Conservation (phyloP, 176 grass and related monocot genomes). For the maize (Zea mays) region DNA sequence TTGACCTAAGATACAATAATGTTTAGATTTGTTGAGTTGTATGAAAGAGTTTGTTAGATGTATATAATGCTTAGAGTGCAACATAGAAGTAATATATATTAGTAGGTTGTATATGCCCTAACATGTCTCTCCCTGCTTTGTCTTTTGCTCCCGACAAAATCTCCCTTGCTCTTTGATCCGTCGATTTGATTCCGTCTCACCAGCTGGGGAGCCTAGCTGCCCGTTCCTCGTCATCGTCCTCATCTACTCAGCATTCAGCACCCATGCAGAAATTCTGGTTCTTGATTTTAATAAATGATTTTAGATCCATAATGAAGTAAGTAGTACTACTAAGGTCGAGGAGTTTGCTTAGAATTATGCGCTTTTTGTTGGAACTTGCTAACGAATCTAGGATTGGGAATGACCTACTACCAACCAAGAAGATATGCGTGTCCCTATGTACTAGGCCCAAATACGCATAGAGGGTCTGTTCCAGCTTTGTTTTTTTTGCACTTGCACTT, state of each 20-base stretch:
- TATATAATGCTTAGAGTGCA: too few species aligned
- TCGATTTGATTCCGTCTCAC: constrained; percentile 42
- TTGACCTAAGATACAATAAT: too few species aligned
- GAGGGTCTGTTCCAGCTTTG: background rate
- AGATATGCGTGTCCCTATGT: constrained; percentile 52
- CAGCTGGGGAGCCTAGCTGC: background rate
- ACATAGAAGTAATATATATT: too few species aligned
- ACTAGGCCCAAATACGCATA: background rate
- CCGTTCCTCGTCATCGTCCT: constrained; percentile 21
- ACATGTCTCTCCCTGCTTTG: constrained; percentile 9
- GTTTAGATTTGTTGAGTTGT: too few species aligned
- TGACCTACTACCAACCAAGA: constrained; percentile 35
- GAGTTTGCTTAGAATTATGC: constrained; percentile 42
- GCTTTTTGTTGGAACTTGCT: constrained; percentile 63
- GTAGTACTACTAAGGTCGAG: background rate
- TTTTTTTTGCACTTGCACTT: background rate
- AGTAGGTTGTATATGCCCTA: too few species aligned
- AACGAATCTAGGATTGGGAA: constrained; percentile 50
- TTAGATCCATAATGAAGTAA: background rate
- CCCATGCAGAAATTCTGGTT: background rate
- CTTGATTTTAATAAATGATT: background rate
- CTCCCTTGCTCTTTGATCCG: constrained; percentile 39
- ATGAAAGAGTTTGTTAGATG: too few species aligned
- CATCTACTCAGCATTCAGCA: constrained; percentile 23
- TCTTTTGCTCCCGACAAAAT: constrained; percentile 47